Conservation (phyloP, 495 filamentous ascomycete genomes). For the Neurospora africana region DNA sequence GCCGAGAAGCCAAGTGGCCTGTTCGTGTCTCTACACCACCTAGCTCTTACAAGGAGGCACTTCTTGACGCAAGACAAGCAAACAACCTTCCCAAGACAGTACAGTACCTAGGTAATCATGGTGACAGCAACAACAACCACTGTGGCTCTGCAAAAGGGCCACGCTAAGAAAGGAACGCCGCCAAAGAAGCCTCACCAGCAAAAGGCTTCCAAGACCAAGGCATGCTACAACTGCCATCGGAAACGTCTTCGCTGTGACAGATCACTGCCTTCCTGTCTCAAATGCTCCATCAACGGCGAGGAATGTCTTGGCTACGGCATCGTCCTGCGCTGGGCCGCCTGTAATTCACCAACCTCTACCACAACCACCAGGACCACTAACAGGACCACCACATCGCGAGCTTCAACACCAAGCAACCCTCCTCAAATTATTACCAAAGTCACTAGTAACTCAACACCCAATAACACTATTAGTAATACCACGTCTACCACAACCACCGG, state of each 20-base stretch:
- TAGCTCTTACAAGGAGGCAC: not conserved
- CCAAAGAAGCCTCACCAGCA: not conserved
- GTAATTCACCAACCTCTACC: not conserved
- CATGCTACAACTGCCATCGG: conserved; percentile 33
- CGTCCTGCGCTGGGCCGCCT: conserved; percentile 28
- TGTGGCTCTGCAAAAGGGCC: not conserved
- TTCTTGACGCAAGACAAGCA: not conserved
- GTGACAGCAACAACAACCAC: not conserved
- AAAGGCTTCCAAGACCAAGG: not conserved
- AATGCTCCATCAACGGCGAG: conserved; percentile 37
- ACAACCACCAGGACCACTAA: not conserved
- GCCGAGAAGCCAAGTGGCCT: not conserved
- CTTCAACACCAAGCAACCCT: not conserved
- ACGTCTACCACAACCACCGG: not conserved
- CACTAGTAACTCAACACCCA: not conserved
- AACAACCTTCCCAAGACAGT: not conserved
- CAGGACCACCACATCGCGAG: not conserved
- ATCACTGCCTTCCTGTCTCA: conserved; percentile 37
- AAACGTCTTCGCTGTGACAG: conserved; percentile 45
- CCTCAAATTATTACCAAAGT: not conserved
- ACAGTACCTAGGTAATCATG: too few species aligned
- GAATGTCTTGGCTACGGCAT: conserved; percentile 36
- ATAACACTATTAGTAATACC: not conserved
- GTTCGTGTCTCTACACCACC: not conserved
- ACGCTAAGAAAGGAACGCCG: not conserved